Evolutionary conservation across 164 flowering plant genomes (phyloP).

Genomic region (Stephania yunnanensis): DNA sequence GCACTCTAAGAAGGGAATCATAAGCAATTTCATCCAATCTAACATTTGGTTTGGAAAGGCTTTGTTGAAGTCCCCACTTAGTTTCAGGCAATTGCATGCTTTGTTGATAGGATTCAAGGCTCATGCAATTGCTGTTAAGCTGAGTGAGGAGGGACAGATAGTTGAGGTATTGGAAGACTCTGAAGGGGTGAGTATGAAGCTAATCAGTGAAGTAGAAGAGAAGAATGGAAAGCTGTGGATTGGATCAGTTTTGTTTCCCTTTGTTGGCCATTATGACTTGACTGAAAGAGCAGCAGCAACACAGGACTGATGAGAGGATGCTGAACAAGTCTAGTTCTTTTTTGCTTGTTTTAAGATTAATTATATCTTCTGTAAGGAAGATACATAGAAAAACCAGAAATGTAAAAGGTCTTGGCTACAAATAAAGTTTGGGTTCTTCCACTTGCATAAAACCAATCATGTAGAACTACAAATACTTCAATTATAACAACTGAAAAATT

Average conservation of each 20-base stretch:
- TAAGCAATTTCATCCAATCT: conserved; percentile 19
- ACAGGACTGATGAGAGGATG: not conserved
- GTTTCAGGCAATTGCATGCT: conserved; percentile 33
- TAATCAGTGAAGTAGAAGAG: conserved; percentile 54
- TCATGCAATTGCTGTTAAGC: conserved; percentile 47
- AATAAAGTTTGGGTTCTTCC: no score
- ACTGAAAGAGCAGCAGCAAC: not conserved
- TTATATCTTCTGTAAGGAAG: not conserved
- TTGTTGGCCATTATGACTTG: conserved; percentile 25
- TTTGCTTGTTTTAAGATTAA: not conserved
- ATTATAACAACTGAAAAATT: no score
- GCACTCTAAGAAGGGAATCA: conserved; percentile 36
- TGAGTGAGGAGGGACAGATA: conserved; percentile 43
- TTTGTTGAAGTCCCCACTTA: conserved; percentile 36
- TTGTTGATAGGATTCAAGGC: conserved; percentile 40
- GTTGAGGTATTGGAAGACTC: conserved; percentile 52
- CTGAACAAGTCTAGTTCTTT: not conserved
- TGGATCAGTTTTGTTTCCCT: conserved; percentile 62
- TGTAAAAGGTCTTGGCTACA: no score
- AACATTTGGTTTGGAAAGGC: conserved; percentile 32
- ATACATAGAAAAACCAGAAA: not conserved
- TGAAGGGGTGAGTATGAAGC: conserved; percentile 46
- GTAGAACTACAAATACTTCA: no score
- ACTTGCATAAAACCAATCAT: no score
- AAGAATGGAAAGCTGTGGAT: conserved; percentile 61